Conservation (phyloP, 768 basidiomycete species). For the Kwoniella shandongensis region DNA sequence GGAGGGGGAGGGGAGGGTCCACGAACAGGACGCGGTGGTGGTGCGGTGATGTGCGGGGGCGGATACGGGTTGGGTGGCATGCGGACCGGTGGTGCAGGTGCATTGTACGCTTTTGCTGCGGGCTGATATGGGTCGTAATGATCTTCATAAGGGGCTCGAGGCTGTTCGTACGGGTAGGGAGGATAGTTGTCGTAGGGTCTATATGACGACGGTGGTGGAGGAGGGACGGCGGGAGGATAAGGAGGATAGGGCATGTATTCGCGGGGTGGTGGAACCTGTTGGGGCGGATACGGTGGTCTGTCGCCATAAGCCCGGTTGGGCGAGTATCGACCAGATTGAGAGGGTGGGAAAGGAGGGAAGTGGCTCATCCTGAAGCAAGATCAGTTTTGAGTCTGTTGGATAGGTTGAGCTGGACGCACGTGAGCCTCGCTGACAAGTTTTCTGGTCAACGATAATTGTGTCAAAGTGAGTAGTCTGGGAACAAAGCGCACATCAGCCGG, state of each 20-base stretch:
- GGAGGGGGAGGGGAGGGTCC: slow-evolving; percentile 3
- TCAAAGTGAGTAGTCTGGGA: too few relatives aligned
- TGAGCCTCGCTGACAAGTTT: too few relatives aligned
- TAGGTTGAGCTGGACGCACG: too few relatives aligned
- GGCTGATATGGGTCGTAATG: slow-evolving; percentile 45
- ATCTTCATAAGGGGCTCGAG: slow-evolving; percentile 33
- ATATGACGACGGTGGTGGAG: slow-evolving; percentile 20
- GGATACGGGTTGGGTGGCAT: slow-evolving; percentile 8
- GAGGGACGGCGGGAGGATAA: slow-evolving; percentile 1
- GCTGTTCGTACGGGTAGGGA: slow-evolving; percentile 38
- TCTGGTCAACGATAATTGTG: too few relatives aligned
- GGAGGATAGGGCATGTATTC: slow-evolving; percentile 24
- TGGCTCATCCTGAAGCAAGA: slow-evolving; percentile 22
- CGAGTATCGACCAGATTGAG: slow-evolving; percentile 32
- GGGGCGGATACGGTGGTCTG: slow-evolving; percentile 22
- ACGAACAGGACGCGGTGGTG: slow-evolving; percentile 9
- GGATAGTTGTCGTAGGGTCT: slow-evolving; percentile 30
- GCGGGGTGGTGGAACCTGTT: slow-evolving; percentile 18
- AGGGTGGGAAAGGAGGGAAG: slow-evolving; percentile 38
- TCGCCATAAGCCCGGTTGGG: slow-evolving; percentile 35
- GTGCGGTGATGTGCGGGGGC: slow-evolving; percentile 3
- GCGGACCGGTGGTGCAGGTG: slow-evolving; percentile 8
- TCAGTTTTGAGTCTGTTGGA: too few relatives aligned
- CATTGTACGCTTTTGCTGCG: slow-evolving; percentile 21
- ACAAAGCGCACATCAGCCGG: too few relatives aligned